Evolutionary conservation across 306 rosid genomes (phyloP).

Genomic region (Casuarina cunninghamiana): DNA sequence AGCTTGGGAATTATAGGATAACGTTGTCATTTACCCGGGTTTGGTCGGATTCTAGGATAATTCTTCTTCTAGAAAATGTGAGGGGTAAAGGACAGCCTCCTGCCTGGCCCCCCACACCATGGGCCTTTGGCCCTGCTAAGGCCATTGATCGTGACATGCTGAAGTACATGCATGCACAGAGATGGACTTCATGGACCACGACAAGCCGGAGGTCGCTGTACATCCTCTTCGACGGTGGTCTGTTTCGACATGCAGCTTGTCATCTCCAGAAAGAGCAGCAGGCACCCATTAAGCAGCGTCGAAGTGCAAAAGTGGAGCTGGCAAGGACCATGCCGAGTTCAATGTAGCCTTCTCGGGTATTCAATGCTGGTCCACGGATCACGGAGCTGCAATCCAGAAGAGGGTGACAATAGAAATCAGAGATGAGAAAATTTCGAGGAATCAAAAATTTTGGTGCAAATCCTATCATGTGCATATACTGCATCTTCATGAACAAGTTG

Average conservation of each 20-base stretch:
- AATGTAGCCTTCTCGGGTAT: background rate
- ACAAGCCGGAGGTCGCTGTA: constrained; percentile 3
- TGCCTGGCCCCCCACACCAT: background rate
- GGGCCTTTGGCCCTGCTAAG: constrained; percentile 2
- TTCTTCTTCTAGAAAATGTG: background rate
- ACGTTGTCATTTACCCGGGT: background rate
- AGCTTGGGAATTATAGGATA: constrained; percentile 33
- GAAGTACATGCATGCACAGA: constrained; percentile 22
- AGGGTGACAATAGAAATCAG: too few relatives aligned
- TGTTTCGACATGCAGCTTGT: background rate
- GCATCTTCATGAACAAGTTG: background rate
- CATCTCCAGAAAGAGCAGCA: background rate
- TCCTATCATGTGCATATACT: too few relatives aligned
- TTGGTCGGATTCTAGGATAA: background rate
- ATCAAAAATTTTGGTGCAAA: too few relatives aligned
- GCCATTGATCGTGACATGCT: constrained; percentile 30
- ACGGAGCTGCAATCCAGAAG: too few relatives aligned
- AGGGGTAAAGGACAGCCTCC: background rate
- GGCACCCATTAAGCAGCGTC: background rate
- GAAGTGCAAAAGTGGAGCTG: background rate
- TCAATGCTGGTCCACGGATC: background rate
- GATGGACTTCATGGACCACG: background rate
- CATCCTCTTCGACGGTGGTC: background rate
- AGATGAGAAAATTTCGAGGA: too few relatives aligned
- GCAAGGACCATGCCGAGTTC: background rate